Evolutionary conservation across 352 stramenopile species (phyloP).

Genomic region (Globisporangium canariense): DNA sequence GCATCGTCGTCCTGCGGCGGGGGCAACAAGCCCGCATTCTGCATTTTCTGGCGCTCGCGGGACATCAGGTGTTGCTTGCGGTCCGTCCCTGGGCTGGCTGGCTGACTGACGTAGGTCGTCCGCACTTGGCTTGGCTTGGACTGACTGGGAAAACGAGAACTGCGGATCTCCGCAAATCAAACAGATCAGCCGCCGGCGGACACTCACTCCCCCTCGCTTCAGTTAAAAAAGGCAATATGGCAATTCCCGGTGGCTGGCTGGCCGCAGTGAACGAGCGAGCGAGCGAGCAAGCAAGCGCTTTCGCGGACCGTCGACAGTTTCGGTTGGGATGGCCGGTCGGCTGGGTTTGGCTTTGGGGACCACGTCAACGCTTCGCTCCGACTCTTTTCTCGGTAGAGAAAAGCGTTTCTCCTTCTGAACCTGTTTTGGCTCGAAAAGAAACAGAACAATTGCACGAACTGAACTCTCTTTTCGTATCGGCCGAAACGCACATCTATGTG

Average conservation of each 20-base stretch:
- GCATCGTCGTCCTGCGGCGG: constrained; percentile 21
- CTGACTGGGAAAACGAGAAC: neutral
- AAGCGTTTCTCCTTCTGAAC: too few species aligned
- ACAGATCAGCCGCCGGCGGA: neutral
- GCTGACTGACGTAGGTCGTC: too few species aligned
- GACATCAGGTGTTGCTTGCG: constrained; percentile 17
- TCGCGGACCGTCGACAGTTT: too few species aligned
- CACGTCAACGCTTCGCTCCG: too few species aligned
- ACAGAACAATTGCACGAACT: neutral
- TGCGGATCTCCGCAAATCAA: neutral
- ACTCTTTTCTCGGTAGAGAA: too few species aligned
- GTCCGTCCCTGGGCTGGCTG: neutral
- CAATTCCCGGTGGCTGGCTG: neutral
- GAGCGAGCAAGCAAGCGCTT: too few species aligned
- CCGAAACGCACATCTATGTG: neutral
- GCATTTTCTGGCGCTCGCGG: constrained; percentile 41
- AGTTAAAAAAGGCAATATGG: neutral
- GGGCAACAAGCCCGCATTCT: constrained; percentile 25
- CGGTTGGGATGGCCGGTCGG: too few species aligned
- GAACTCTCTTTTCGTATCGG: neutral
- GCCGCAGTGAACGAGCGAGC: too few species aligned
- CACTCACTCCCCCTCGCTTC: neutral
- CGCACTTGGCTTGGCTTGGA: neutral
- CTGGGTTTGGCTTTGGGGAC: too few species aligned
- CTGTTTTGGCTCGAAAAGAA: too few species aligned